phyloP scores from a whole-genome alignment of 148 eudicot genomes.

The Cornus controversa region DNA sequence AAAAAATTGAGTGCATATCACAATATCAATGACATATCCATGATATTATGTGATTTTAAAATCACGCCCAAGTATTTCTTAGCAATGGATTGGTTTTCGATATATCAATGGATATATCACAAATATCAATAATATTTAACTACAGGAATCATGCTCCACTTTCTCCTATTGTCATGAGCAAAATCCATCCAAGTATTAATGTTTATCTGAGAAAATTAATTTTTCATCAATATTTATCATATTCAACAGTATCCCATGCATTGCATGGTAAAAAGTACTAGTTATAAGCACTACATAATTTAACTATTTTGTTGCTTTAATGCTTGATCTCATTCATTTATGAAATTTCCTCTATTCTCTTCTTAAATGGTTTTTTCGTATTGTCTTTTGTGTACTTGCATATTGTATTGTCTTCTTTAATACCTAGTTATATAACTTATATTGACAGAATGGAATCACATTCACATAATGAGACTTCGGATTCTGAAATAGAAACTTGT shows the following conservation, averaged over 20 bases:
- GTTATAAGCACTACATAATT: not conserved
- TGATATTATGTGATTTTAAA: no score
- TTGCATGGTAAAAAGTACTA: not conserved
- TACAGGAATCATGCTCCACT: no score
- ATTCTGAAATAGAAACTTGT: not conserved
- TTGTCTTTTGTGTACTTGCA: not conserved
- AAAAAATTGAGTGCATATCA: not conserved
- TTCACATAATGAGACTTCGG: not conserved
- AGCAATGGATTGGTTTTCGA: no score
- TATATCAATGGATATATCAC: no score
- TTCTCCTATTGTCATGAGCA: no score
- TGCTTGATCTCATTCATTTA: not conserved
- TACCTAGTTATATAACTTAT: not conserved
- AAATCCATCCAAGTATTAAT: no score
- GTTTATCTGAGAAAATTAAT: no score
- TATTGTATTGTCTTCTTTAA: no score
- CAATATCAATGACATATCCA: no score
- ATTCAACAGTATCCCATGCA: not conserved
- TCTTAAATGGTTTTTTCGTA: not conserved
- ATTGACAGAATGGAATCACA: not conserved
- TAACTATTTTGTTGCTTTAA: not conserved
- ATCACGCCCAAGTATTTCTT: no score
- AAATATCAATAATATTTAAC: no score
- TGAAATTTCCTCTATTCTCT: not conserved
- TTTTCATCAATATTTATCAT: not conserved